phyloP scores from a whole-genome alignment of 2,329 filamentous ascomycete species.

The Botrytis tulipae region DNA sequence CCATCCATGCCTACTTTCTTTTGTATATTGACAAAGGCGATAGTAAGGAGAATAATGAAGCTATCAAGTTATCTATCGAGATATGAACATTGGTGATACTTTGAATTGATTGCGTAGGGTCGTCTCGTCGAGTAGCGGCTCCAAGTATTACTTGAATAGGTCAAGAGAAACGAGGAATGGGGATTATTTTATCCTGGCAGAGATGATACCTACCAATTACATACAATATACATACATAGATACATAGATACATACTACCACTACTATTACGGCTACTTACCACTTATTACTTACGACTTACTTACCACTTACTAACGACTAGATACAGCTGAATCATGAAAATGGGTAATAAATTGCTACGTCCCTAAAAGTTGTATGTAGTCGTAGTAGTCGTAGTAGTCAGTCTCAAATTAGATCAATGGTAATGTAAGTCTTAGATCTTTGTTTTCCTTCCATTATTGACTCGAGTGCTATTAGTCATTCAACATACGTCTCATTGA shows the following conservation, averaged over 20 bases:
- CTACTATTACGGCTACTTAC: background rate
- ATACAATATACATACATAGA: too few species aligned
- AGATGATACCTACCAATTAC: background rate
- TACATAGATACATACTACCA: background rate
- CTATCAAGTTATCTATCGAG: background rate
- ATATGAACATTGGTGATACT: background rate
- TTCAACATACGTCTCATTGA: background rate
- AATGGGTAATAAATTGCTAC: background rate
- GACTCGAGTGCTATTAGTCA: background rate
- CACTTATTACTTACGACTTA: too few species aligned
- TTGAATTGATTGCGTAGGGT: background rate
- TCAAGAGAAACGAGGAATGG: background rate
- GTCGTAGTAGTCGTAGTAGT: background rate
- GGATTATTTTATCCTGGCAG: background rate
- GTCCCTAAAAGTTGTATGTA: background rate
- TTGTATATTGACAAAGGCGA: background rate
- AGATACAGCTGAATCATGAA: background rate
- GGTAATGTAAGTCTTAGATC: background rate
- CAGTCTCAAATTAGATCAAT: background rate
- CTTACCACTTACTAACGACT: too few species aligned
- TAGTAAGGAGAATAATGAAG: background rate
- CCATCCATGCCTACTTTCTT: background rate
- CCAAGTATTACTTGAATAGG: background rate
- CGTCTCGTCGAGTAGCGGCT: background rate
- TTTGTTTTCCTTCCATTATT: background rate